phyloP scores from a whole-genome alignment of 2,329 filamentous ascomycete species.

The Aureobasidium melanogenum region DNA sequence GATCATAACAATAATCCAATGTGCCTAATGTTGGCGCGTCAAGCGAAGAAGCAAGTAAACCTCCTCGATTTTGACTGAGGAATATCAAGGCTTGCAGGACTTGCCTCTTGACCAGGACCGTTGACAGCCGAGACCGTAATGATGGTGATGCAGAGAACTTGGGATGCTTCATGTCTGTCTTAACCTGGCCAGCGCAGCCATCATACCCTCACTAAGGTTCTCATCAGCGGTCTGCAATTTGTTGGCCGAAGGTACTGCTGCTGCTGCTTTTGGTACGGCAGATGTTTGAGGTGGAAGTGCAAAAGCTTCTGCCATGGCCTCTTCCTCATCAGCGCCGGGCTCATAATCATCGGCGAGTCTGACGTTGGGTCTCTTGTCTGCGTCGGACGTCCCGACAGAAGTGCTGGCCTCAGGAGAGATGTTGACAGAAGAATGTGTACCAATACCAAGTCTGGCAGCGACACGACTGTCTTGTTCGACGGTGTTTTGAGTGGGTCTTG shows the following conservation, averaged over 20 bases:
- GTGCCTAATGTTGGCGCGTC: slow-evolving; percentile 24
- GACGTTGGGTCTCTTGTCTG: slow-evolving; percentile 28
- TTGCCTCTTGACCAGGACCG: neutral
- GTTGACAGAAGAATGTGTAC: slow-evolving; percentile 21
- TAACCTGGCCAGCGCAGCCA: slow-evolving; percentile 49
- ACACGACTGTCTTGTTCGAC: slow-evolving; percentile 19
- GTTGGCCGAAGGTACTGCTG: slow-evolving; percentile 24
- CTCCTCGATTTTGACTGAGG: slow-evolving; percentile 13
- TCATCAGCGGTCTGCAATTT: slow-evolving; percentile 27
- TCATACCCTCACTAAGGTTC: slow-evolving; percentile 48
- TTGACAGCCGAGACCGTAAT: too few species aligned
- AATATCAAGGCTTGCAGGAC: neutral
- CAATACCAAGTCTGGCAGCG: slow-evolving; percentile 23
- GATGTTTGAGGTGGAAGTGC: slow-evolving; percentile 8
- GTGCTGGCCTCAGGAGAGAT: slow-evolving; percentile 17
- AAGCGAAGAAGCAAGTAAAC: slow-evolving; percentile 25
- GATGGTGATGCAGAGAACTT: neutral
- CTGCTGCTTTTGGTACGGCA: neutral
- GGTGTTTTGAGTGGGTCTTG: slow-evolving; percentile 17
- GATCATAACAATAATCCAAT: slow-evolving; percentile 20
- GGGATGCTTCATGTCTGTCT: slow-evolving; percentile 26
- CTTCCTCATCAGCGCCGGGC: slow-evolving; percentile 36
- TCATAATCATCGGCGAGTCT: slow-evolving; percentile 25
- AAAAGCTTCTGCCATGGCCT: slow-evolving; percentile 30
- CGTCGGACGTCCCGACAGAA: slow-evolving; percentile 21